Evolutionary conservation across 2,329 filamentous ascomycete genomes (phyloP).

Genomic region (Phialophora macrospora): DNA sequence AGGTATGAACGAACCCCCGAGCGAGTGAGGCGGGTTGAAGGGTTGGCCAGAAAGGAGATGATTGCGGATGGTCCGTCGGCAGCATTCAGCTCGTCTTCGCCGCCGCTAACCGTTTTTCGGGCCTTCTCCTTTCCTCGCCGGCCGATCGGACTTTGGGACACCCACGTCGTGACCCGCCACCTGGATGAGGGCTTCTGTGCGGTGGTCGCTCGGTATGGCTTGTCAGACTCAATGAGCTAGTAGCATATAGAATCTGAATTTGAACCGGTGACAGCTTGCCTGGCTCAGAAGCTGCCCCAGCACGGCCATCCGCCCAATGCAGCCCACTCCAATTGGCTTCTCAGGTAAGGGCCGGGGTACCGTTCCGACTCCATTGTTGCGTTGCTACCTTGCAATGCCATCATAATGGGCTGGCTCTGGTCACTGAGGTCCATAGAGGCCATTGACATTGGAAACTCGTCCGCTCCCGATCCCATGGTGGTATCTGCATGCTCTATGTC

Average conservation of each 20-base stretch:
- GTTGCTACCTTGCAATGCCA: slow-evolving; percentile 21
- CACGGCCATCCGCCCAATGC: slow-evolving; percentile 24
- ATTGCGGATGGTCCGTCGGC: slow-evolving; percentile 1
- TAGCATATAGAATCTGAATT: not conserved
- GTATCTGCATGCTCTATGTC: slow-evolving; percentile 17
- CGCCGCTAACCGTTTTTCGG: not conserved
- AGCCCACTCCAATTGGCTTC: slow-evolving; percentile 11
- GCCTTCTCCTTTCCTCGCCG: not conserved
- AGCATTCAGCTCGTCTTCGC: not conserved
- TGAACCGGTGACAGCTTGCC: not conserved
- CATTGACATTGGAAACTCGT: slow-evolving; percentile 22
- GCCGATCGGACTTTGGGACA: not conserved
- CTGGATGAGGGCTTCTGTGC: not conserved
- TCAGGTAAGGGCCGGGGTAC: not conserved
- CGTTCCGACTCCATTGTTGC: not conserved
- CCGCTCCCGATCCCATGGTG: slow-evolving; percentile 21
- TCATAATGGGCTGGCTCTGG: slow-evolving; percentile 23
- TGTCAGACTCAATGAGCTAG: not conserved
- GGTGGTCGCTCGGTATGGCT: not conserved
- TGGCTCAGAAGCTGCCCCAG: slow-evolving; percentile 24
- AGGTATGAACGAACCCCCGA: not conserved
- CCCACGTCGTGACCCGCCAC: not conserved
- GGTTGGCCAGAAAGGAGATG: not conserved
- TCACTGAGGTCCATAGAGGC: slow-evolving; percentile 27
- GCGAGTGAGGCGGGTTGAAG: not conserved